These are phyloP conservation scores for Martensiomyces pterosporus DNA, from an alignment of 192 early-diverging fungal species.

Conservation along the genomic window DNA sequence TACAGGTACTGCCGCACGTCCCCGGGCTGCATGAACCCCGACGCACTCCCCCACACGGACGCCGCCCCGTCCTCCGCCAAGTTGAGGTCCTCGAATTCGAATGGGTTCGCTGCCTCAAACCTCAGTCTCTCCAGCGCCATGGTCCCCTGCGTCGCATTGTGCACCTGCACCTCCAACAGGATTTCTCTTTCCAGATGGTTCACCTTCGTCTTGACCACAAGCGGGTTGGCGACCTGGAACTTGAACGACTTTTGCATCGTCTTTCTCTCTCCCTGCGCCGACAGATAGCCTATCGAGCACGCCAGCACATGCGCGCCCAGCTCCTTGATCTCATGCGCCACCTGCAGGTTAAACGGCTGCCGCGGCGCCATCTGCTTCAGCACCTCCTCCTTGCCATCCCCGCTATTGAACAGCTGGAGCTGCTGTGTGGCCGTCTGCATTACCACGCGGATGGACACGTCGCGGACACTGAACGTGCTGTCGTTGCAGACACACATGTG, in stretches of 20 bases:
- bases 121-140: slow-evolving; percentile 87
- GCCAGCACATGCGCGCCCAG: slow-evolving; percentile 87
- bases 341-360: slow-evolving; percentile 70
- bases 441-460: slow-evolving; percentile 74
- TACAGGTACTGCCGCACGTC: slow-evolving; percentile 93
- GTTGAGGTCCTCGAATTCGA: slow-evolving; percentile 52
- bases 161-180: slow-evolving; percentile 90
- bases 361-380: slow-evolving; percentile 56
- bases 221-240: slow-evolving; percentile 93
- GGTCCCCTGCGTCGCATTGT: slow-evolving; percentile 71
- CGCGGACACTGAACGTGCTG: slow-evolving; percentile 56
- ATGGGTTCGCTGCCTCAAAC: slow-evolving; percentile 78
- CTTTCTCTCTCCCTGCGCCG: slow-evolving; percentile 61
- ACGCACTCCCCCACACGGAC: slow-evolving; percentile 25
- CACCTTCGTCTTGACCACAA: slow-evolving; percentile 94
- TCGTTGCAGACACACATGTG: slow-evolving; percentile 92
- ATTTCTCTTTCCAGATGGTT: slow-evolving; percentile 67
- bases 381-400: not conserved
- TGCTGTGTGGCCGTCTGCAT: slow-evolving; percentile 84
- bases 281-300: slow-evolving; percentile 79
- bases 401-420: slow-evolving; percentile 67
- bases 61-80: slow-evolving; percentile 5
- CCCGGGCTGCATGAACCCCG: slow-evolving; percentile 54
- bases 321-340: slow-evolving; percentile 94
- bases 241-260: slow-evolving; percentile 90